Evolutionary conservation across 345 rosid species (phyloP).

Genomic region (Eucalyptus fibrosa): DNA sequence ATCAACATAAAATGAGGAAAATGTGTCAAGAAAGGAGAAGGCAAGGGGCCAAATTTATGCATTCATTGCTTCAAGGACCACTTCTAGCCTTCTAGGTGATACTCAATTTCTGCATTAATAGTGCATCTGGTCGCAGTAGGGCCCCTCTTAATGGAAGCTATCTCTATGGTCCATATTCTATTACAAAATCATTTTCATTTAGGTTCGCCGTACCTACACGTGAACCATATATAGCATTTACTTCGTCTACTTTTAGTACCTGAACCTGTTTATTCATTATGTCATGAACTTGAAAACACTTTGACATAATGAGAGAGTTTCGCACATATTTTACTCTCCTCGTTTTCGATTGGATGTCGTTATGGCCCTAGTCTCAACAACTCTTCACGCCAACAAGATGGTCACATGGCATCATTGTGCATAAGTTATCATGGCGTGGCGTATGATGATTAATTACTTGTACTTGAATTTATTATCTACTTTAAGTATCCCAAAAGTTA

Average conservation of each 20-base stretch:
- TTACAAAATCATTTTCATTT: not conserved
- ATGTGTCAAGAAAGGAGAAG: not conserved
- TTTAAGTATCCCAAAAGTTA: not conserved
- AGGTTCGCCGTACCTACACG: not conserved
- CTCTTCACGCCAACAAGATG: not conserved
- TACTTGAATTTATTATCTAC: not conserved
- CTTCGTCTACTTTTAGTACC: not conserved
- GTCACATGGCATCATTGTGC: not conserved
- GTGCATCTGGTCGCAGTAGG: not conserved
- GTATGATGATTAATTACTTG: not conserved
- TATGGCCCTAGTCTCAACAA: not conserved
- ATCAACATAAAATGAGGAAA: not conserved
- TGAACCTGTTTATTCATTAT: not conserved
- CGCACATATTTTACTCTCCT: not conserved
- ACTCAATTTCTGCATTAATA: not conserved
- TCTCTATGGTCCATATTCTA: not conserved
- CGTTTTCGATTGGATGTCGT: not conserved
- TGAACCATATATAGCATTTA: not conserved
- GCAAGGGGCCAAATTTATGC: not conserved
- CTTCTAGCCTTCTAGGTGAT: not conserved
- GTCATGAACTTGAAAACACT: not conserved
- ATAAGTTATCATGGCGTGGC: not conserved
- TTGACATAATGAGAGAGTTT: not conserved
- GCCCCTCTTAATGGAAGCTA: not conserved
- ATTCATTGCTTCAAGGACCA: not conserved